These are phyloP conservation scores for Pilaira anomala DNA, from an alignment of 192 early-diverging fungal genomes.

Conservation along the genomic window DNA sequence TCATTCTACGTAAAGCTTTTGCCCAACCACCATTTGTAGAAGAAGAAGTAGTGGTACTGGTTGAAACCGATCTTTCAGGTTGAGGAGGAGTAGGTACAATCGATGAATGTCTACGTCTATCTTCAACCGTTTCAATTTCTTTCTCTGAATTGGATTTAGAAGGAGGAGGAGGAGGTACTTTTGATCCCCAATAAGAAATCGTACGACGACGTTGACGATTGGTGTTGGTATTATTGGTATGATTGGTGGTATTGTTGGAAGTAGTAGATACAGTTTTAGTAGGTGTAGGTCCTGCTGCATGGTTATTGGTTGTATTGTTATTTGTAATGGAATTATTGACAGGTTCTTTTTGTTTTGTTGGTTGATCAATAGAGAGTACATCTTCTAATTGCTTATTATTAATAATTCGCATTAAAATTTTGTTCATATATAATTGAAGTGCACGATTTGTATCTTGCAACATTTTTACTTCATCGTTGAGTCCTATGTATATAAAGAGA, in stretches of 20 bases:
- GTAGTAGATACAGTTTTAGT: neutral
- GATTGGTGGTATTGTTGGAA: neutral
- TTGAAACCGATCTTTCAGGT: neutral
- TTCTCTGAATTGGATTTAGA: neutral
- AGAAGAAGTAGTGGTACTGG: neutral
- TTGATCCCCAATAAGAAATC: conserved; percentile 39
- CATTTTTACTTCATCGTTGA: conserved; percentile 58
- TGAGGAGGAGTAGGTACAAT: neutral
- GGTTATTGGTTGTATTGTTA: neutral
- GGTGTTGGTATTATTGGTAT: neutral
- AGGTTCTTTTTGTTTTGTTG: conserved; percentile 22
- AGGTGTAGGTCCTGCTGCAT: conserved; percentile 12
- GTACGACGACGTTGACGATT: conserved; percentile 31
- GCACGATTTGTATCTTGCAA: conserved; percentile 66
- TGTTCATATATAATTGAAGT: conserved; percentile 70
- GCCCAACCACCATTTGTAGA: conserved; percentile 27
- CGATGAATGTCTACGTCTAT: neutral
- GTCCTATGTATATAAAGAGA: conserved; percentile 20
- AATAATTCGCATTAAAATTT: conserved; percentile 74
- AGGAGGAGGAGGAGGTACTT: conserved; percentile 18
- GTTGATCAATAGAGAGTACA: conserved; percentile 41
- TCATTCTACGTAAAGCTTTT: conserved; percentile 30
- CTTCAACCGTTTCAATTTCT: neutral
- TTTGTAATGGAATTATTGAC: neutral
- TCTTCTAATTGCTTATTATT: conserved; percentile 50